These are phyloP conservation scores for Dictyostelium intermedium DNA, from an alignment of 78 protist genomes.

Conservation along the genomic window DNA sequence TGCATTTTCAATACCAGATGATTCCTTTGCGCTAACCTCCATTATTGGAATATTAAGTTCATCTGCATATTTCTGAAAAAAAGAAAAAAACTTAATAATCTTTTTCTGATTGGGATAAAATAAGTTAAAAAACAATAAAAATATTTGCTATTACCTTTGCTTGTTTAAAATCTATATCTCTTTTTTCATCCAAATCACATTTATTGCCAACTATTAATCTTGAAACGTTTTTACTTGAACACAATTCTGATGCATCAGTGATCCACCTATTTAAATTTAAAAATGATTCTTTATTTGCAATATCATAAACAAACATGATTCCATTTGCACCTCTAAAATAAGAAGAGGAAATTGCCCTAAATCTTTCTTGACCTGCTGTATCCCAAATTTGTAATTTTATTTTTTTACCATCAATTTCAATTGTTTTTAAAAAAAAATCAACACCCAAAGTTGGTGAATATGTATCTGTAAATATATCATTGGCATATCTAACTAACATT, in stretches of 20 bases:
- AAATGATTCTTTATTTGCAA: conserved; percentile 90
- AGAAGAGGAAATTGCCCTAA: conserved; percentile 78
- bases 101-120: neutral
- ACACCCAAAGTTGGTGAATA: conserved; percentile 97
- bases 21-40: neutral
- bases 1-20: neutral
- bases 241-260: conserved; percentile 89
- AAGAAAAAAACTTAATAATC: neutral
- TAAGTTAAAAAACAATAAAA: no score
- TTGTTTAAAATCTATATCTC: conserved; percentile 63
- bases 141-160: conserved; percentile 49
- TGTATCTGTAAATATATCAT: conserved; percentile 90
- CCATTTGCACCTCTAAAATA: conserved; percentile 99
- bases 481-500: conserved; percentile 95
- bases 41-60: neutral
- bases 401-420: conserved; percentile 92
- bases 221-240: conserved; percentile 92
- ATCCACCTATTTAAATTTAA: conserved; percentile 93
- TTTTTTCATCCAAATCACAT: conserved; percentile 93
- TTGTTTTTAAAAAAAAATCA: conserved; percentile 98
- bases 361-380: conserved; percentile 87
- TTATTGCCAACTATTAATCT: conserved; percentile 95
- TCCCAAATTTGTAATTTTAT: conserved; percentile 90
- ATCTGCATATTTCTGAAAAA: neutral
- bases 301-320: conserved; percentile 94